Evolutionary conservation across 2,329 filamentous ascomycete species (phyloP), one percentile per base, ranked within the genome.

Genomic region (Trichophyton schoenleinii): DNA sequence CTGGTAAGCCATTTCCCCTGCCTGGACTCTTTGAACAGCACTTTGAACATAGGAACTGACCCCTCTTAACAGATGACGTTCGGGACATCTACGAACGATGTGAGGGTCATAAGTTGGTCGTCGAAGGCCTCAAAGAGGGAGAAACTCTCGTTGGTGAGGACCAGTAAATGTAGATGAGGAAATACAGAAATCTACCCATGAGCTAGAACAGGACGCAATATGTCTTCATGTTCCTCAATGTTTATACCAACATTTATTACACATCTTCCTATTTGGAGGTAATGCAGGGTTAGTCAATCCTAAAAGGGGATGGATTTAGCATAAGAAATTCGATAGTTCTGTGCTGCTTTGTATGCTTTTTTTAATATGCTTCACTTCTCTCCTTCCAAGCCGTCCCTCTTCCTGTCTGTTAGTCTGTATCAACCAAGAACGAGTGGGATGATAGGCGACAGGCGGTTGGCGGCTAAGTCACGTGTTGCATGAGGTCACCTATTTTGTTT

Each of bases 11-110:
- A 38, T 22, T 7, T 22, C 38, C 38, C 49, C 22, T 44, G 34
- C 1, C 34, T 38, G 8, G 15, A 31, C n/a, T 25, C 20, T 18
- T 18, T 3, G n/a, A 31, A 55, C 25, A 28, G 31, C n/a, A 15
- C 20, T 18, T 18, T 3, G n/a, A 31, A 55, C 25, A 28, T 15
- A 44, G 34, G 62, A 58, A 60, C 20, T 57, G 31, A 28, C 18
- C 20, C 58, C 20, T 58, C 36, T 42, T 15, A 59, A 63, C 34
- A 78, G 94, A 96, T 74, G 92, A 99, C 75, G 91, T 99, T 72
- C 87, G 87, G 78, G 89, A 97, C 73, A 89, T 99, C 69, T 99
- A 96, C 80, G 81, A 79, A 68, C 86, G 94, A 69, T 87, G 87
- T 67, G 84, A 87, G 64, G 89, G 89, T 61, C 84, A 94, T 73